Conservation (phyloP, 176 grass and related monocot genomes). For the Elymus sibiricus region DNA sequence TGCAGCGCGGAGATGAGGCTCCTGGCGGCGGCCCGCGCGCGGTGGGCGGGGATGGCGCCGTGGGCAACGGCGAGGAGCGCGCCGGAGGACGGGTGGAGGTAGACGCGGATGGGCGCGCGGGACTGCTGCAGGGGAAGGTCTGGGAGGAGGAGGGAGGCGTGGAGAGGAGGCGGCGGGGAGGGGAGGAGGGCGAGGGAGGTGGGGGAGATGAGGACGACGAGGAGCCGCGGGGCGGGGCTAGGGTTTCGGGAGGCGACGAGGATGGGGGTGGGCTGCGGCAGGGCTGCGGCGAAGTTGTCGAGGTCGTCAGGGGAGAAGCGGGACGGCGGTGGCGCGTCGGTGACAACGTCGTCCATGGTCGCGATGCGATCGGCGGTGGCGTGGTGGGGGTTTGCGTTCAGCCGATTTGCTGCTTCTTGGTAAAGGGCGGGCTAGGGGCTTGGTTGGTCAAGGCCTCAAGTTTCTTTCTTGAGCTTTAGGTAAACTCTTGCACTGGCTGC, state of each 20-base stretch:
- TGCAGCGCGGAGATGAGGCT: constrained; percentile 48
- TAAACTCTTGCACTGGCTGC: no score
- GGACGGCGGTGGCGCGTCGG: constrained; percentile 61
- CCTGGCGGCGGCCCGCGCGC: constrained; percentile 54
- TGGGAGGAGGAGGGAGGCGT: constrained; percentile 64
- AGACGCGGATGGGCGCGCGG: constrained; percentile 59
- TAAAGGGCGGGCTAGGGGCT: not conserved
- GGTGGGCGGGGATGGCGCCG: constrained; percentile 42
- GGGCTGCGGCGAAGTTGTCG: constrained; percentile 57
- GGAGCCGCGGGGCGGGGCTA: constrained; percentile 39
- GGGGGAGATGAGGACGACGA: constrained; percentile 64
- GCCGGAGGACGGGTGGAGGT: constrained; percentile 27
- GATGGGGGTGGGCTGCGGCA: constrained; percentile 41
- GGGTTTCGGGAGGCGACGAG: constrained; percentile 46
- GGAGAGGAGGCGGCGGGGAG: constrained; percentile 33
- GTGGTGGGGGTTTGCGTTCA: not conserved
- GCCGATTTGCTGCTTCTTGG: not conserved
- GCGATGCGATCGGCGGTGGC: constrained; percentile 2
- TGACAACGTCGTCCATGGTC: constrained; percentile 67
- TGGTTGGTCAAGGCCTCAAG: not conserved
- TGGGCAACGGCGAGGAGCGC: constrained; percentile 54
- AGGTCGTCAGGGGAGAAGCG: constrained; percentile 72
- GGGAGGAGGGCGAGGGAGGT: constrained; percentile 58
- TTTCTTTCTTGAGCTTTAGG: constrained; percentile 22
- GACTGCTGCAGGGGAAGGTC: constrained; percentile 41